Evolutionary conservation across 148 eudicot genomes (phyloP).

Genomic region (Rhododendron vialii): DNA sequence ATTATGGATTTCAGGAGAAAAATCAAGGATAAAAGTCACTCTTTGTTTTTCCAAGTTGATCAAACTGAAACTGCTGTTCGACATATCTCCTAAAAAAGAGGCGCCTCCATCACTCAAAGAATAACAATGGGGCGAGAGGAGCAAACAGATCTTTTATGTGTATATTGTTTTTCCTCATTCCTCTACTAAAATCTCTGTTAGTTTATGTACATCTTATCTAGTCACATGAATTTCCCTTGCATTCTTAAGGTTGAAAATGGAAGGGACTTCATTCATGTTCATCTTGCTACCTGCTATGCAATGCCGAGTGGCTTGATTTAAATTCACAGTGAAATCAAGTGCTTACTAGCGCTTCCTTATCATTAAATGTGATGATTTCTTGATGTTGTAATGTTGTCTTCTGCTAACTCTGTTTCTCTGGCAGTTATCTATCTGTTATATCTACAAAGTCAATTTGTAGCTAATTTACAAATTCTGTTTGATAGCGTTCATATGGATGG

Average conservation of each 20-base stretch:
- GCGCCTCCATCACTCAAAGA: too few species aligned
- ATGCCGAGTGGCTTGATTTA: neutral
- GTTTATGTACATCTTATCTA: neutral
- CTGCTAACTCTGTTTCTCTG: neutral
- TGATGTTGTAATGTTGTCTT: neutral
- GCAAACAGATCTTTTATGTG: too few species aligned
- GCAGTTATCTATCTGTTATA: neutral
- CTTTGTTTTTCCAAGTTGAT: too few species aligned
- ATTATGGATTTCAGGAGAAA: neutral
- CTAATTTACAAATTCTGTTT: neutral
- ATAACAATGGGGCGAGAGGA: too few species aligned
- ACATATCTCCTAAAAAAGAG: too few species aligned
- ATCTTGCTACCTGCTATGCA: neutral
- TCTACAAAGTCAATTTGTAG: neutral
- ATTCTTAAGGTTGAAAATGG: neutral
- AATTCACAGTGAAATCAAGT: neutral
- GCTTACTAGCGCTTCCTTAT: neutral
- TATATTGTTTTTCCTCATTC: neutral
- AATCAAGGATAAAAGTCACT: neutral
- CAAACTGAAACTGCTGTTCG: too few species aligned
- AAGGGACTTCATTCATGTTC: neutral
- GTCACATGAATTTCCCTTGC: neutral
- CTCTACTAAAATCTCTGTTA: neutral
- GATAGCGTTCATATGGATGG: neutral
- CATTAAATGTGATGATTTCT: neutral